A percentile compares a stretch with the other conserved stretches of the same genome.
phyloP scores from a whole-genome alignment of 176 grass and related monocot genomes.

The Avena eriantha region DNA sequence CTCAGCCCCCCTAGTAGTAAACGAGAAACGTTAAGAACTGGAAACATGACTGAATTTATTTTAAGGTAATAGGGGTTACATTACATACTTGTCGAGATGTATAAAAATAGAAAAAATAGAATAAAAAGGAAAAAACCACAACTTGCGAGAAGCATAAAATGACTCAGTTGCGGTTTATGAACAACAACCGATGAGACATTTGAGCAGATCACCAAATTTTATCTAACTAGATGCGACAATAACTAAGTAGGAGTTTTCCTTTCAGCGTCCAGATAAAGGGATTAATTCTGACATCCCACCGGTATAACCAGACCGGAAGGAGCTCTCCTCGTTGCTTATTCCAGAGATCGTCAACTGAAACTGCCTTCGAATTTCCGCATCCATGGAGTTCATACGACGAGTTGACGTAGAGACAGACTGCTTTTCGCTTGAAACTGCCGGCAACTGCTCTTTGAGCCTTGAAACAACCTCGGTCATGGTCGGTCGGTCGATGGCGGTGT shows the following conservation, averaged over 20 bases:
- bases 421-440: background rate
- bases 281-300: background rate
- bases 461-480: conserved; percentile 17
- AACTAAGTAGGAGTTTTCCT: background rate
- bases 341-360: background rate
- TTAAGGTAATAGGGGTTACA: too few relatives aligned
- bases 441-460: background rate
- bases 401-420: background rate
- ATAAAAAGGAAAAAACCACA: background rate
- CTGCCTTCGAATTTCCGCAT: background rate
- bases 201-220: background rate
- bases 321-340: background rate
- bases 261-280: conserved; percentile 8
- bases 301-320: background rate
- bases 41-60: too few relatives aligned
- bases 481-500: background rate
- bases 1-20: too few relatives aligned
- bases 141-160: background rate
- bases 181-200: background rate
- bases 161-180: background rate
- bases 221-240: background rate
- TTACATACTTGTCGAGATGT: too few relatives aligned
- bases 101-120: background rate
- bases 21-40: too few relatives aligned
- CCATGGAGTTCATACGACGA: background rate